Base-by-base conservation (phyloP, 1,284 basidiomycete species). In the Tilletia indica region DNA sequence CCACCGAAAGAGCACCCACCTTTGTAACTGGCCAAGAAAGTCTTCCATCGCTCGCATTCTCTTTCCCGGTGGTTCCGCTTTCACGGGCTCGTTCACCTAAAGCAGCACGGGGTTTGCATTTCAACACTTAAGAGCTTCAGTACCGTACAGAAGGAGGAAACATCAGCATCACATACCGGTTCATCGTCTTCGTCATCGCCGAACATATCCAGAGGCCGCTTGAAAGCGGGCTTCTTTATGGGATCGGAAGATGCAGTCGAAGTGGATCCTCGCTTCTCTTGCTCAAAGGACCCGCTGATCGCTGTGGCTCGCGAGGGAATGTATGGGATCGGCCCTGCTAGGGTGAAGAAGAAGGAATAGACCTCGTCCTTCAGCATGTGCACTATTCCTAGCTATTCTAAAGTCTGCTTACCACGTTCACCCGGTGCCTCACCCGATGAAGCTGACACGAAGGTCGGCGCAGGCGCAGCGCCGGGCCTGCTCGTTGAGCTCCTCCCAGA, bases 11-110 rank as follows among this genome's bases (percentile, higher is more conserved):
- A 14, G 12, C 5, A 58, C 71, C 36, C 31, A 72, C 49, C 74
- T 67, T 48, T 79, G 78, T 3, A 82, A 71, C 67, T 81, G 72
- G 47, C 73, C 72, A 14, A 78, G 71, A 31, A 82, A 81, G 47
- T 72, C 71, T 14, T 72, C 70, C 78, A 82, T 81, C 31, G 75
- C 77, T 39, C 76, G 68, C 54, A 76, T 76, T 25, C 68, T 61
- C 58, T 78, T 78, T 42, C 64, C 68, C 14, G 67, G 75, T 5
- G 78, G 73, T 14, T 76, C 74, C n/a, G 69, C 70, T 25, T 68
- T 74, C 11, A 68, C 31, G 38, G 72, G 54, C 12, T 61, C 1
- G 5, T 42, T 68, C 12, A 11, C 21, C 8, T 42, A 12, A 12
- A 6, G 61, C 42, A 45, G 42, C 42, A 45, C 3, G 42, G 14